Base-by-base conservation (phyloP, 495 filamentous ascomycete species). In the Mycothermus thermophilus region DNA sequence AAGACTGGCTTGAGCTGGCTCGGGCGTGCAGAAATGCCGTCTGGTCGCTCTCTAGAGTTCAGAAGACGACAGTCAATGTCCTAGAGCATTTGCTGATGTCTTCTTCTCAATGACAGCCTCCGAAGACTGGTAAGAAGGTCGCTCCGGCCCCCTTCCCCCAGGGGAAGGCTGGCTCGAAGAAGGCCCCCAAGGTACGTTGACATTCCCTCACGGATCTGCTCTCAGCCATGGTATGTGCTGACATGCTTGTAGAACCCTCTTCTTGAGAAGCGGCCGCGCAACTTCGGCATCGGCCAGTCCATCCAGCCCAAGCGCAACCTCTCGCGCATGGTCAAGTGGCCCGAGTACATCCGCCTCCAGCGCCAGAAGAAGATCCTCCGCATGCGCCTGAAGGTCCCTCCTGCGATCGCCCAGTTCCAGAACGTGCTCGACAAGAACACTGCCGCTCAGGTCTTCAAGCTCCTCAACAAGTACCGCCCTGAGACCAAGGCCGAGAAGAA, bases 31-130 rank as follows among this genome's bases (percentile, higher is more conserved):
- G 74, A 62, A 71, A 79, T 68, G 73, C 67, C 30, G 50, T 60
- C 67, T 63, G 55, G 59, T 62, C 65, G 69, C 79, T 85, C 80
- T 77, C 63, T 93, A 93, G 84, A 92, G 84, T 85, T 77, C 66
- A 74, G 73, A 81, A 83, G 79, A 81, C 74, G 54, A 64, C 69
- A 71, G 58, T 71, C 75, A 67, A 80, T 81, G 79, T 71, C n/a
- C n/a, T n/a, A 40, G 70, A 60, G 67, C 66, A 75, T 75, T 79
- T 73, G 77, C 82, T 92, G 80, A 93, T 85, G 67, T 78, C 75
- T 88, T 86, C 79, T 87, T 79, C 92, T 97, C 90, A 87, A 97
- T 97, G 92, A 94, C 71, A 96, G 92, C 86, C 92, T 80, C 80
- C 82, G 50, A 95, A 88, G 73, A 64, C 79, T 66, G 83, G 83